Evolutionary conservation across 352 stramenopile species (phyloP).

Genomic region (Globisporangium alternatum): DNA sequence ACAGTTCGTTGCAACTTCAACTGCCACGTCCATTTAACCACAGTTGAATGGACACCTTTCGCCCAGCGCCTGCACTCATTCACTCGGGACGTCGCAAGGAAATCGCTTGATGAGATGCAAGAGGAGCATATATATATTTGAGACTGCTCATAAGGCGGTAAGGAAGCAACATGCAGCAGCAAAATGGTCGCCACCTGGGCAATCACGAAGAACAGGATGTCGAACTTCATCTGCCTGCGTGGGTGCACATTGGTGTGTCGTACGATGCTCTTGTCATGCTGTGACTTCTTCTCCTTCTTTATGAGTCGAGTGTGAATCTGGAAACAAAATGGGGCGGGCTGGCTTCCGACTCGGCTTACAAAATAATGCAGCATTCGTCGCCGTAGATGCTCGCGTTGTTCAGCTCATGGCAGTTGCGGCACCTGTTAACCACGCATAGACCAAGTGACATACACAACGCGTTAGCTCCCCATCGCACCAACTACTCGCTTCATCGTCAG

Average conservation of each 20-base stretch:
- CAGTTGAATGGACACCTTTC: not conserved
- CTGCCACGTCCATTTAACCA: not conserved
- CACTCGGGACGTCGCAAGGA: not conserved
- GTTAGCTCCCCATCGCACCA: not conserved
- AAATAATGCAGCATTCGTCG: constrained; percentile 67
- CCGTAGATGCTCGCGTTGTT: constrained; percentile 81
- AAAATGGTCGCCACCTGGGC: too few relatives aligned
- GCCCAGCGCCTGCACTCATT: not conserved
- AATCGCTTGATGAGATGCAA: not conserved
- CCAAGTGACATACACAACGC: not conserved
- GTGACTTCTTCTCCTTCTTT: too few relatives aligned
- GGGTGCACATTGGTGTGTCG: too few relatives aligned
- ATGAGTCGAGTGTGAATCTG: too few relatives aligned
- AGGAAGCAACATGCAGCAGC: too few relatives aligned
- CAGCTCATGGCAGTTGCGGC: constrained; percentile 63
- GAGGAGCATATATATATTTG: too few relatives aligned
- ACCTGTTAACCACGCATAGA: constrained; percentile 29
- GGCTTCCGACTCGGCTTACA: constrained; percentile 18
- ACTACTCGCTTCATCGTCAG: not conserved
- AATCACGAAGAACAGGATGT: too few relatives aligned
- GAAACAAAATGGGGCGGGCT: too few relatives aligned
- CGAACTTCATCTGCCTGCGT: too few relatives aligned
- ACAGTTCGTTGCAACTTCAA: not conserved
- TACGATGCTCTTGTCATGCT: too few relatives aligned
- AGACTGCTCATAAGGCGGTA: too few relatives aligned